Base-by-base conservation (phyloP, 2,329 filamentous ascomycete genomes). In the Cladophialophora carrionii region DNA sequence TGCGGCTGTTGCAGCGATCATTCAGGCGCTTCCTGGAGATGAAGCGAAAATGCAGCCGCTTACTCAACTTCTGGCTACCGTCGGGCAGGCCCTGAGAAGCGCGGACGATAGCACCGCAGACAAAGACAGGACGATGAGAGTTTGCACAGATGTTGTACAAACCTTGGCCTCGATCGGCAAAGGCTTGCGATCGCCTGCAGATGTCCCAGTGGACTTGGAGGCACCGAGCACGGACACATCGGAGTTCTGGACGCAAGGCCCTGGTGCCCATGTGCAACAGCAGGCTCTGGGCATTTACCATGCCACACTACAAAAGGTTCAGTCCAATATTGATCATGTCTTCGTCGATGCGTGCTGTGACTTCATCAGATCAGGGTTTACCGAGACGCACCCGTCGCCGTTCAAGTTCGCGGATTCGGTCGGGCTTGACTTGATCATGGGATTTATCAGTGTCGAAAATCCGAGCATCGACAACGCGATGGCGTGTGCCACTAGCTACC, bases 281-380 rank as follows among this genome's bases (percentile, higher is more conserved):
- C 37, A 65, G 31, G 60, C 67, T 2, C 61, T 72, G 4, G 56
- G 43, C 17, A 48, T 70, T 29, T 69, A 70, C 41, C 22, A 48
- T 5, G 59, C 52, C n/a, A 76, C 76, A 26, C 73, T 81, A 70
- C 72, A 77, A 32, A 73, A 77, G 26, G 71, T 80, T n/a, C 73
- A 78, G 55, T 24, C 49, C 29, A 32, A 63, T 9, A 57, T 57
- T 8, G 78, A 80, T 58, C 74, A 73, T 54, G 72, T 73, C n/a
- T 77, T 81, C 9, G 76, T 81, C 22, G 79, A 80, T 71, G 77
- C 78, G 6, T 75, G 78, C 7, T 81, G 79, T 68, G 78, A 81
- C 57, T 77, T 82, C 22, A 69, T 82, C 43, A 80, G 77, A 67
- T 78, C 79, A 10, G 79, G 79, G 3, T 81, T 78, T 64, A 80